Conservation (phyloP, 2,329 filamentous ascomycete genomes). For the Neobulgaria alba region DNA sequence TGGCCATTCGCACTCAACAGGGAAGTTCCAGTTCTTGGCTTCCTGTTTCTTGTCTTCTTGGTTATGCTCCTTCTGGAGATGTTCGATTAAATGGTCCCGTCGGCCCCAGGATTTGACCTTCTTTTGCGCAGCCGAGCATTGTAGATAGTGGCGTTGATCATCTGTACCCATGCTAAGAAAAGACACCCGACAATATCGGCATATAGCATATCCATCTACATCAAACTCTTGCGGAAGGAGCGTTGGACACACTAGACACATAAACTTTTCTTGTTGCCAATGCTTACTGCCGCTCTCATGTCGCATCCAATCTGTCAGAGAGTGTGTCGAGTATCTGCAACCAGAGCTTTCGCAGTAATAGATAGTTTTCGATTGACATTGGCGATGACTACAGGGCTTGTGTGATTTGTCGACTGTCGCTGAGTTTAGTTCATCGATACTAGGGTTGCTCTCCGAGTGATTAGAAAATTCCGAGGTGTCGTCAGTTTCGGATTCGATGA, state of each 20-base stretch:
- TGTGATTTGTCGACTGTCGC: not conserved
- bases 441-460: conserved; percentile 1
- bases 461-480: conserved; percentile 11
- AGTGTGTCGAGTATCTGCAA: conserved; percentile 5
- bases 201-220: conserved; percentile 2
- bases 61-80: conserved; percentile 11
- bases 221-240: not conserved
- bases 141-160: conserved; percentile 5
- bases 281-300: conserved; percentile 14
- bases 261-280: conserved; percentile 12
- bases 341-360: conserved; percentile 5
- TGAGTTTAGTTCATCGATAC: not conserved
- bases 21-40: conserved; percentile 9
- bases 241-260: conserved; percentile 11
- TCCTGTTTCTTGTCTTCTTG: conserved; percentile 3
- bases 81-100: conserved; percentile 12
- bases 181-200: conserved; percentile 7
- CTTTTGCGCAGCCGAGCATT: conserved; percentile 7
- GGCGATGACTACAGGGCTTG: conserved; percentile 1
- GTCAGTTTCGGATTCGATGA: conserved; percentile 4
- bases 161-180: not conserved
- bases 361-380: conserved; percentile 3
- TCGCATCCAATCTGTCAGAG: conserved; percentile 11
- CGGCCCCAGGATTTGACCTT: conserved; percentile 8
- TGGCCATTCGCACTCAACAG: conserved; percentile 10